Base-by-base conservation (phyloP, 352 stramenopile genomes). In the Phytophthora litchii region DNA sequence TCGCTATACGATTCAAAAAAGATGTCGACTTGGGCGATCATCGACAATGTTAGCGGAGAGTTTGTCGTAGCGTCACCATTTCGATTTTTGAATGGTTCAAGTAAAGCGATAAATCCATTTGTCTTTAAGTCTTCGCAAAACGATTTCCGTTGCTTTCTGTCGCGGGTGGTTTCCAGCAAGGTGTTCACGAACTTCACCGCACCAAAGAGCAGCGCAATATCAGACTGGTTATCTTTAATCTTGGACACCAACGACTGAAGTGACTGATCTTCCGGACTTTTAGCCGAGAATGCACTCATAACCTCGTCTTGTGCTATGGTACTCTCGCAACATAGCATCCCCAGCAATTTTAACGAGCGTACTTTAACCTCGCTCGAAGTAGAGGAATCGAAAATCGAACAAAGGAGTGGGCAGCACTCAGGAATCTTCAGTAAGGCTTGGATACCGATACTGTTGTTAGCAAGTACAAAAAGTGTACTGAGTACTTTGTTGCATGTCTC, bases 131-230 rank as follows among this genome's bases (percentile, higher is more conserved):
- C 76, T 23, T 85, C 70, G 6, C 65, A 74, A n/a, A 89, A 74
- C 7, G 51, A 59, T 1, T 55, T 37, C 13, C 74, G 62, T 20
- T 78, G 64, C 0, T 59, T 56, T n/a, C 32, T 32, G 11, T 72
- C 58, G 0, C 67, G 43, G 10, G 65, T 81, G 20, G 58, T 65
- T 36, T 69, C 70, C 16, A 89, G 20, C 4, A 89, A 47, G 0
- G 48, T 43, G 40, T 85, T 85, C 16, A 89, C 10, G 29, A 91
- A 89, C 36, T 66, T 74, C 9, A 88, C 16, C 0, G 74, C 59
- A 9, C 60, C 67, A 23, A 74, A 34, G 31, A 74, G 64, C 11
- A 73, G 27, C 70, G 52, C n/a, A 25, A 57, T 5, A 21, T 87
- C 72, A 3, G 37, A 49, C 13, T 64, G 40, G 35, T 56, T 74